These are phyloP conservation scores for Durusdinium trenchii DNA, from an alignment of 73 alveolate genomes.

Conservation along the genomic window DNA sequence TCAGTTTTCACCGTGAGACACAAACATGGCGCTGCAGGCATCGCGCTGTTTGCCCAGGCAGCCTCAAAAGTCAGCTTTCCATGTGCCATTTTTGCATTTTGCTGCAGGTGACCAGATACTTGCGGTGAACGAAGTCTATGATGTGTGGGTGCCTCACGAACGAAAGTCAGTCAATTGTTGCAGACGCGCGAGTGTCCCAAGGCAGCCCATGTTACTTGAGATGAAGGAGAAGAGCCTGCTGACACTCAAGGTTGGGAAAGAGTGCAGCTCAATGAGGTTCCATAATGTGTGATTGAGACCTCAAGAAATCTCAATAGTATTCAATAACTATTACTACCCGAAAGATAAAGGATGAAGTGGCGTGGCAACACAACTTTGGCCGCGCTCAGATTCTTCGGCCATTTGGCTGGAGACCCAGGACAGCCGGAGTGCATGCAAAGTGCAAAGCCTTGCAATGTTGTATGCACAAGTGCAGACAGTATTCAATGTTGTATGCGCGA, in stretches of 20 bases:
- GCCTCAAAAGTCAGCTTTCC: no score
- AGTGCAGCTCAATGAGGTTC: background rate
- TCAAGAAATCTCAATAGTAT: background rate
- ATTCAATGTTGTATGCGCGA: no score
- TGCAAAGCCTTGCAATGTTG: no score
- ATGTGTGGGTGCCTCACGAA: background rate
- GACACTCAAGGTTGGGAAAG: background rate
- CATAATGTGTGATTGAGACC: background rate
- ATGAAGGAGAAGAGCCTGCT: constrained; percentile 24
- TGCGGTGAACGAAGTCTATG: constrained; percentile 3
- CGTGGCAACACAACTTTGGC: background rate
- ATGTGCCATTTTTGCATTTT: background rate
- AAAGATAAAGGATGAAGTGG: background rate
- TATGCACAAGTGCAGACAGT: no score
- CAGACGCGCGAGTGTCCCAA: background rate
- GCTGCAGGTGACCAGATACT: constrained; percentile 47
- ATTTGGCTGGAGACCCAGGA: constrained; percentile 3
- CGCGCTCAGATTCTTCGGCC: constrained; percentile 30
- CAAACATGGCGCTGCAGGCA: background rate
- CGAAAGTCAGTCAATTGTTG: background rate
- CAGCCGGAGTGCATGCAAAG: no score
- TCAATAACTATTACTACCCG: background rate
- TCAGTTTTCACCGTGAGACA: background rate
- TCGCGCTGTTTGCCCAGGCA: constrained; percentile 43
- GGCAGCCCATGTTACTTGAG: background rate